phyloP scores from a whole-genome alignment of 148 eudicot species.

The Rhododendron henanense region DNA sequence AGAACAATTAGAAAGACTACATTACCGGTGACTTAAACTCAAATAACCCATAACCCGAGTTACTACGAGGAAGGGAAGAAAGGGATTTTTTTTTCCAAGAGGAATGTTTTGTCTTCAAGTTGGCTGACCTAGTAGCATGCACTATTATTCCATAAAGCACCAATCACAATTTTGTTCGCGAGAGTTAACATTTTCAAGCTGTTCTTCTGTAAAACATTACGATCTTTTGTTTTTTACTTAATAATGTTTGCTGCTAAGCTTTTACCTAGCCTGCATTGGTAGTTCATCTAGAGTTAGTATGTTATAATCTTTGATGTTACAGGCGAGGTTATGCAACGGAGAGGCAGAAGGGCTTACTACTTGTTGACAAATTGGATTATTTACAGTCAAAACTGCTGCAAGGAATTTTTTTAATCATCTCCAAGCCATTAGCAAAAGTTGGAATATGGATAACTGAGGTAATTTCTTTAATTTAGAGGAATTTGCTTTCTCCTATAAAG shows the following conservation, averaged over 20 bases:
- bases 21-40: not conserved
- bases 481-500: not conserved
- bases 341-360: slow-evolving; percentile 77
- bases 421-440: slow-evolving; percentile 58
- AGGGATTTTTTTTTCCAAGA: not conserved
- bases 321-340: slow-evolving; percentile 92
- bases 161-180: not conserved
- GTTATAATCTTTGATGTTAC: slow-evolving; percentile 22
- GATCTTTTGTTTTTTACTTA: not conserved
- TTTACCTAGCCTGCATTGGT: slow-evolving; percentile 10
- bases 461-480: slow-evolving; percentile 6
- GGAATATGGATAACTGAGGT: slow-evolving; percentile 73
- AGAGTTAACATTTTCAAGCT: not conserved
- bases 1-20: not conserved
- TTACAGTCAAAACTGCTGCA: slow-evolving; percentile 79
- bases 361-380: slow-evolving; percentile 90
- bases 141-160: not conserved
- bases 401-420: slow-evolving; percentile 47
- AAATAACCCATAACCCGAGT: not conserved
- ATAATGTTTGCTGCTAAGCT: not conserved
- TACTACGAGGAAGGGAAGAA: not conserved
- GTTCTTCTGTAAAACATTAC: not conserved
- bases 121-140: not conserved
- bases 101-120: not conserved
- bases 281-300: slow-evolving; percentile 23